A percentile compares a stretch with the other conserved stretches of the same genome.
Evolutionary conservation across 75 land plant genomes (phyloP).

Genomic region (Selaginella tamariscina): DNA sequence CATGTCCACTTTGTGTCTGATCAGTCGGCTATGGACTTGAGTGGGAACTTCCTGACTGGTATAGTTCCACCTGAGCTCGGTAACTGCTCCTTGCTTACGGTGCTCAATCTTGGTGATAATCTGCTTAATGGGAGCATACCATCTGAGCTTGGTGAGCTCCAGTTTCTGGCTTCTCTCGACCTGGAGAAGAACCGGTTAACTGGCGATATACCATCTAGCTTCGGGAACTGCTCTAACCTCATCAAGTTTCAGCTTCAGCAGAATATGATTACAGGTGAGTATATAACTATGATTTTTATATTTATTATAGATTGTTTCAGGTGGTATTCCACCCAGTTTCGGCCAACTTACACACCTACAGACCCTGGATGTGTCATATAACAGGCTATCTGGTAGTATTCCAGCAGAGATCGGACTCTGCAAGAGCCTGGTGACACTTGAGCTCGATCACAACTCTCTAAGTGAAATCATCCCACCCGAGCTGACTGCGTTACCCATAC

Average conservation of each 20-base stretch:
- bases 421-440: not conserved
- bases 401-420: not conserved
- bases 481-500: not conserved
- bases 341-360: conserved; percentile 1
- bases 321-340: not conserved
- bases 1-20: not conserved
- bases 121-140: not conserved
- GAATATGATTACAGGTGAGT: not conserved
- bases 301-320: too few relatives aligned
- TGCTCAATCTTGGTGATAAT: conserved; percentile 10
- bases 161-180: not conserved
- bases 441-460: not conserved
- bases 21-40: conserved; percentile 2
- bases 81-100: not conserved
- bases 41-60: not conserved
- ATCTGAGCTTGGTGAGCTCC: not conserved
- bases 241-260: not conserved
- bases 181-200: not conserved
- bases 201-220: not conserved
- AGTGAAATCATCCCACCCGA: not conserved
- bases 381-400: not conserved
- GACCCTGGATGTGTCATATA: not conserved
- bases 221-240: conserved; percentile 4
- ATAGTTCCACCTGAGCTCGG: conserved; percentile 3
- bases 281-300: too few relatives aligned